Evolutionary conservation across 2,329 filamentous ascomycete species (phyloP).

Genomic region (Cercospora zeae-maydis): DNA sequence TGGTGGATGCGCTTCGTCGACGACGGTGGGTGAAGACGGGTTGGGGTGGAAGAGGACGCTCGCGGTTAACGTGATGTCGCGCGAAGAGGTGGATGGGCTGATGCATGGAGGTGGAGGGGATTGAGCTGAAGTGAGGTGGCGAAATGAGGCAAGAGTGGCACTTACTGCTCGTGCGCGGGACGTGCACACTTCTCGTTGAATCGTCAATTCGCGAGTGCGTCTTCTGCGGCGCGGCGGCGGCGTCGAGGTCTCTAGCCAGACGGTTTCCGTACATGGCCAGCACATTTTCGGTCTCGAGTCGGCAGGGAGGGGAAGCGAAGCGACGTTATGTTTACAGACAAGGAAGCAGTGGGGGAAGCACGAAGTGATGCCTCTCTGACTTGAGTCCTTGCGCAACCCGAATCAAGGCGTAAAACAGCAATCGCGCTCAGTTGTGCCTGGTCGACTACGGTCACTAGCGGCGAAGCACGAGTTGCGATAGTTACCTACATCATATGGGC

Average conservation of each 20-base stretch:
- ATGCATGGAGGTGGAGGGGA: slow-evolving; percentile 11
- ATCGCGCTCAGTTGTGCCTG: background rate
- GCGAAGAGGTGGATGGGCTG: background rate
- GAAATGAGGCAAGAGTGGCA: slow-evolving; percentile 5
- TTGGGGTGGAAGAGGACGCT: slow-evolving; percentile 13
- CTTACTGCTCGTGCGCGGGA: slow-evolving; percentile 15
- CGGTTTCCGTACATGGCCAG: slow-evolving; percentile 33
- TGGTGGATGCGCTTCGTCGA: slow-evolving; percentile 1
- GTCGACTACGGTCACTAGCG: background rate
- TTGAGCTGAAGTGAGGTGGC: slow-evolving; percentile 14
- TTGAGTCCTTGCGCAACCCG: background rate
- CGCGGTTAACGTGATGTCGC: slow-evolving; percentile 7
- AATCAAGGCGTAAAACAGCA: background rate
- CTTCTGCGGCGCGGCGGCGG: slow-evolving; percentile 19
- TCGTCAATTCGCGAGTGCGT: slow-evolving; percentile 8
- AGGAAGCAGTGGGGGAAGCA: background rate
- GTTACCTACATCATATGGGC: background rate
- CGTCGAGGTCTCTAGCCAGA: slow-evolving; percentile 28
- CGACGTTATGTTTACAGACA: background rate
- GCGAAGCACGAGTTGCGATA: background rate
- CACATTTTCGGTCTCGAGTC: slow-evolving; percentile 17
- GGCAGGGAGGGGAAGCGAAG: background rate
- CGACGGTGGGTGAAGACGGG: slow-evolving; percentile 4
- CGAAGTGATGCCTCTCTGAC: background rate
- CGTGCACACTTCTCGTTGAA: slow-evolving; percentile 1